Percentiles rank a stretch among this genome's conserved stretches.
phyloP scores from a whole-genome alignment of 2,329 filamentous ascomycete species.

The Fusarium stilboides region DNA sequence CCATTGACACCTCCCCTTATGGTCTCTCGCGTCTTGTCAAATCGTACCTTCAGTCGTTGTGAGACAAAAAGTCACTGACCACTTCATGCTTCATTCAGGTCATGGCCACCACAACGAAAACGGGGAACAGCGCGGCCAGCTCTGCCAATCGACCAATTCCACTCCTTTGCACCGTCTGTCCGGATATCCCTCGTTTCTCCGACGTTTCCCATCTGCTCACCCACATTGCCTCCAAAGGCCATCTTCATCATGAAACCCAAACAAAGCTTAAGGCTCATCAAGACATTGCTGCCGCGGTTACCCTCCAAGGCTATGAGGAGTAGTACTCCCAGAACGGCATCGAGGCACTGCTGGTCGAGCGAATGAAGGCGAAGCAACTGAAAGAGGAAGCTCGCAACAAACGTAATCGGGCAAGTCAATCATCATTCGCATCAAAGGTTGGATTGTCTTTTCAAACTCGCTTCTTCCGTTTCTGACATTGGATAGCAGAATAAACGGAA shows the following conservation, averaged over 20 bases:
- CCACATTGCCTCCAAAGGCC: conserved; percentile 93
- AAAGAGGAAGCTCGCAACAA: conserved; percentile 73
- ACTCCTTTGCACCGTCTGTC: conserved; percentile 87
- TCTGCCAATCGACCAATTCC: conserved; percentile 65
- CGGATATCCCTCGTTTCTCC: conserved; percentile 84
- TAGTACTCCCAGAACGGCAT: conserved; percentile 85
- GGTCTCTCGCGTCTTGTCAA: background rate
- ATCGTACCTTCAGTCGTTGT: conserved; percentile 1
- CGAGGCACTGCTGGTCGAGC: conserved; percentile 80
- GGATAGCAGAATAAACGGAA: conserved; percentile 51
- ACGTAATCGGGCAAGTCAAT: conserved; percentile 51
- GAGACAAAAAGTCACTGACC: conserved; percentile 36
- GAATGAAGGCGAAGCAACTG: conserved; percentile 82
- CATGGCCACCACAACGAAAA: conserved; percentile 56
- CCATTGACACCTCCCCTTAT: background rate
- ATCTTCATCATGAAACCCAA: conserved; percentile 87
- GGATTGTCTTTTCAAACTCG: background rate
- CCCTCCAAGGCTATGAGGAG: conserved; percentile 78
- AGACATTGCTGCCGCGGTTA: conserved; percentile 74
- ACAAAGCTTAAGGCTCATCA: conserved; percentile 79
- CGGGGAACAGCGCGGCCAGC: conserved; percentile 39
- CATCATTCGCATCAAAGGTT: conserved; percentile 45
- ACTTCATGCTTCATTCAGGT: conserved; percentile 45
- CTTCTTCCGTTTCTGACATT: conserved; percentile 21
- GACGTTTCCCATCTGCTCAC: conserved; percentile 94